Evolutionary conservation across 331 rosid genomes (phyloP), one percentile per base, ranked within the genome.

Genomic region (Quercus tomentella): DNA sequence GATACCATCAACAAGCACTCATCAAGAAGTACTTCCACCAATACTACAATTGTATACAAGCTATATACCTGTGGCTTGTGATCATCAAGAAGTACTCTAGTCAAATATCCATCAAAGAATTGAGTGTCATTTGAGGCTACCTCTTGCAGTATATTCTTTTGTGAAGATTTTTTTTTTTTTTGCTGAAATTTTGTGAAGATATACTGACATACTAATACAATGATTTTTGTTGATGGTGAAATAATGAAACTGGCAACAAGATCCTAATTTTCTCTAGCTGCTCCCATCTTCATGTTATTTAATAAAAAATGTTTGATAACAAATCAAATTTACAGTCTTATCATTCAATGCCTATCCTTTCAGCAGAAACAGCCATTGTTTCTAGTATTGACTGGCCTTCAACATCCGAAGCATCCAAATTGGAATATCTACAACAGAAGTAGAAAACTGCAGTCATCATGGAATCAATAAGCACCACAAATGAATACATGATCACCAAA

Each of bases 371-470:
- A 30, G 84, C 85, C 81, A 86, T 81, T 18, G 87, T 83, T 84
- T 91, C 94, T 72, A 87, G 87, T 72, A 84, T 74, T 11, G 93
- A 84, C 70, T 67, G 84, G 71, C 87, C 86, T 73, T 86, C 88
- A 58, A 75, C 82, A 28, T 82, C 79, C 15, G 88, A 79, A 58
- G 71, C 74, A 77, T 88, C 97, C 88, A 80, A 55, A 80, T 76
- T 78, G 52, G 77, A 89, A 54, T 87, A 92, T 86, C 97, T 91
- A 82, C 99, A 96, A 84, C 97, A 93, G 86, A 90, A 96, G 88
- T 91, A 96, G 92, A 96, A 96, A 84, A 96, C 98, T 12, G 96
- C 92, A 82, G 82, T 93, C 96, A 91, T 93, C 97, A 96, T 91
- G 52, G 99, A 89, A 90, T 96, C 96, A 31, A 89, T 72, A 73